Evolutionary conservation across 1,284 basidiomycete species (phyloP).

Genomic region (Ceratobasidium sp.): DNA sequence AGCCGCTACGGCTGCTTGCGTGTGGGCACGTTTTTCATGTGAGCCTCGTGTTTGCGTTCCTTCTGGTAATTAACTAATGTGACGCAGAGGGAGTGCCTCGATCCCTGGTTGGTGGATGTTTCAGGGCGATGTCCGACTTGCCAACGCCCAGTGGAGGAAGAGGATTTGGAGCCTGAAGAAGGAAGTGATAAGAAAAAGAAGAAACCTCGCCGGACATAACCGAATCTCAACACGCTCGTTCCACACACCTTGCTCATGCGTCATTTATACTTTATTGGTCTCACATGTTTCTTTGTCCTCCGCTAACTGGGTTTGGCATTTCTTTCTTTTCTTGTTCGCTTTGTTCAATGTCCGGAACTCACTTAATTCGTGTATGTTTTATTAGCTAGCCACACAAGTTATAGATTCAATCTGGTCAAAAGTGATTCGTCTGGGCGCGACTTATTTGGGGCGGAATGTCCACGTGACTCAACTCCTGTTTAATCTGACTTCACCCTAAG

Average conservation of each 20-base stretch:
- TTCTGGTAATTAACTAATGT: background rate
- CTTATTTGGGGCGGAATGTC: background rate
- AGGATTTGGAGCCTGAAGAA: constrained; percentile 13
- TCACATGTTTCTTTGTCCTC: background rate
- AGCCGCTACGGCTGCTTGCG: constrained; percentile 76
- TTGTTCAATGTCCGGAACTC: background rate
- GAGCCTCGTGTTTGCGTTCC: constrained; percentile 55
- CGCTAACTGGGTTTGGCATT: background rate
- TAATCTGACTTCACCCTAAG: constrained; percentile 13
- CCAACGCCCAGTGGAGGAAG: constrained; percentile 68
- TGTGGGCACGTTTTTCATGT: constrained; percentile 90
- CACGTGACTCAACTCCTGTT: constrained; percentile 18
- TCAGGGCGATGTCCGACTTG: constrained; percentile 85
- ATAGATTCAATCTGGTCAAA: background rate
- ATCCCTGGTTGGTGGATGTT: constrained; percentile 82
- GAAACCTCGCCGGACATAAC: constrained; percentile 31
- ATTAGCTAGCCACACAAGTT: background rate
- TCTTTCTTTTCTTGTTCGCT: background rate
- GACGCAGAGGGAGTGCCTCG: constrained; percentile 78
- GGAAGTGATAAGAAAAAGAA: constrained; percentile 22
- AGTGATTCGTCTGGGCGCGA: constrained; percentile 4
- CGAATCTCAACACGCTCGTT: constrained; percentile 19
- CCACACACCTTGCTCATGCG: too few species aligned
- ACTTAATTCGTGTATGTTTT: constrained; percentile 13
- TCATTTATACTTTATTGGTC: background rate